These are phyloP conservation scores for Venturia carpophila DNA, from an alignment of 2,329 filamentous ascomycete genomes.

Conservation along the genomic window DNA sequence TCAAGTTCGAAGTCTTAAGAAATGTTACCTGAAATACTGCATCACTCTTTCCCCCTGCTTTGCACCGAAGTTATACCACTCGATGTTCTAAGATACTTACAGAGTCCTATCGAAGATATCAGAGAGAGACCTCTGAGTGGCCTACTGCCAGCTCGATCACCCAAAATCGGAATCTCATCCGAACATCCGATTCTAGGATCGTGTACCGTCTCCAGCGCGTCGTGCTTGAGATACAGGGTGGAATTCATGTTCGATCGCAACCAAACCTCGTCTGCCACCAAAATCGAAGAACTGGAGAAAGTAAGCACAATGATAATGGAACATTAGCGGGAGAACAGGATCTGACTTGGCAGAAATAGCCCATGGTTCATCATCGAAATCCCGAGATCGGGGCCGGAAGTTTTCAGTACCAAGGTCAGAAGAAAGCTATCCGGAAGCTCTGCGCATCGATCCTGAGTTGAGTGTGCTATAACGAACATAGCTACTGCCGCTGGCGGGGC, in stretches of 20 bases:
- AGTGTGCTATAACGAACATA: neutral
- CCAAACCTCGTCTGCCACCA: neutral
- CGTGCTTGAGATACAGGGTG: neutral
- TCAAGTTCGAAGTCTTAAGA: neutral
- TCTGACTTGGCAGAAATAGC: too few species aligned
- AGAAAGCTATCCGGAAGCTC: neutral
- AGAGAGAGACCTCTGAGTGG: neutral
- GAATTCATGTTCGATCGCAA: neutral
- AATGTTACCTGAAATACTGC: neutral
- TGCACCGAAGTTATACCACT: neutral
- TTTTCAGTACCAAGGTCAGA: neutral
- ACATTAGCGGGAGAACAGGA: too few species aligned
- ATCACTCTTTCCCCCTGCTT: neutral
- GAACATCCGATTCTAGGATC: neutral
- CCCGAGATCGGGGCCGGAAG: too few species aligned
- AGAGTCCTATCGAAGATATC: neutral
- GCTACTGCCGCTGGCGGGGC: neutral
- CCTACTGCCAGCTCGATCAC: neutral
- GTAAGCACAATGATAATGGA: too few species aligned
- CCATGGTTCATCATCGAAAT: too few species aligned
- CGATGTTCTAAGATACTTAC: neutral
- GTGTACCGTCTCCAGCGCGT: neutral
- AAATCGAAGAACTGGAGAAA: too few species aligned
- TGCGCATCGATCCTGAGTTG: neutral
- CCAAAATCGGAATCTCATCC: neutral